Evolutionary conservation across 1,139 yeast genomes (phyloP).

Genomic region (Saccharomycopsis hybrid): DNA sequence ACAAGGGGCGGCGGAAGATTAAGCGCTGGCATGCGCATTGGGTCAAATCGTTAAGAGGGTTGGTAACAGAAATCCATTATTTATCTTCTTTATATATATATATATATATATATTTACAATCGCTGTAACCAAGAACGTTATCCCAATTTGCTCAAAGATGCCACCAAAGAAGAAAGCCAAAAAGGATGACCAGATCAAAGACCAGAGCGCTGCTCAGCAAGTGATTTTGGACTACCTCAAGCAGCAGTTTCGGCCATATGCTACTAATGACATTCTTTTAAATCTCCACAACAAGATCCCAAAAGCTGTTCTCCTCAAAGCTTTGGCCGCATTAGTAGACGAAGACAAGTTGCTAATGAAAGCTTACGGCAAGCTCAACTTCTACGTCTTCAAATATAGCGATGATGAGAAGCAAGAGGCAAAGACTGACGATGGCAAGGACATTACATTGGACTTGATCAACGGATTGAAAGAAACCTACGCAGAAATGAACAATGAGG

Average conservation of each 20-base stretch:
- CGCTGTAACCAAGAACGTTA: too few species aligned
- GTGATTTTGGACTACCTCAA: constrained; percentile 6
- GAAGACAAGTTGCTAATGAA: constrained; percentile 5
- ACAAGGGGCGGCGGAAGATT: too few species aligned
- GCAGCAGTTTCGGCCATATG: constrained; percentile 12
- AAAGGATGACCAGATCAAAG: constrained; percentile 10
- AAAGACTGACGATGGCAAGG: neutral
- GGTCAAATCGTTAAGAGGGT: too few species aligned
- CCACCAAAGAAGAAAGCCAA: constrained; percentile 14
- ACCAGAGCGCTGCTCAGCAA: neutral
- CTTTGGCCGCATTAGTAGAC: neutral
- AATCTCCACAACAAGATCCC: constrained; percentile 10
- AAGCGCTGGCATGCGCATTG: too few species aligned
- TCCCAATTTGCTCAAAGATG: neutral
- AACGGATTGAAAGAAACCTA: neutral
- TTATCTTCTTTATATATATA: too few species aligned
- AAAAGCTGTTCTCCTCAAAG: constrained; percentile 5
- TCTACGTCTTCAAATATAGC: constrained; percentile 8
- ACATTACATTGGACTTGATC: constrained; percentile 1
- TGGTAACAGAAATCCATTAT: too few species aligned
- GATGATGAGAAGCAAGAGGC: neutral
- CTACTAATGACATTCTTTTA: constrained; percentile 10
- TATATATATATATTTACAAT: too few species aligned
- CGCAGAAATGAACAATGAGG: neutral
- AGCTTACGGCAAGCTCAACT: constrained; percentile 12